Evolutionary conservation across 352 stramenopile species (phyloP).

Genomic region (Pythium aquatile): DNA sequence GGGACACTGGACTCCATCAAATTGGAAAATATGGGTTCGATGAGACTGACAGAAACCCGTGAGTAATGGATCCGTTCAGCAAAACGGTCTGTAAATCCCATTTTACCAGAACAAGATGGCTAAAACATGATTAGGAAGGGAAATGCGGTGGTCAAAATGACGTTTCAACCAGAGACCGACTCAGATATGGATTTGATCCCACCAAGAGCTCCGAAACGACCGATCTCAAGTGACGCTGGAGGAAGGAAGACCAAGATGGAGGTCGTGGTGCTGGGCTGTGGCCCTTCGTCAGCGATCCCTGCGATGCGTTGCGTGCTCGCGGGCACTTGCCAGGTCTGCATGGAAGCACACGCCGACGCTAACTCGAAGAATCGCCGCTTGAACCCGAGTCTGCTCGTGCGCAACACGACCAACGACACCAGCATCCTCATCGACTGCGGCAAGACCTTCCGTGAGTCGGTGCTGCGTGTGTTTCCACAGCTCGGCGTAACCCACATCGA

Average conservation of each 20-base stretch:
- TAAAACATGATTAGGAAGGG: background rate
- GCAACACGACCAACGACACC: constrained; percentile 32
- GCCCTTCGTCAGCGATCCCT: constrained; percentile 80
- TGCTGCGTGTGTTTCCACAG: constrained; percentile 61
- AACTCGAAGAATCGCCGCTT: constrained; percentile 74
- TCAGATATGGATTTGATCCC: background rate
- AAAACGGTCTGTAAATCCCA: background rate
- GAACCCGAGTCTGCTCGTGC: constrained; percentile 80
- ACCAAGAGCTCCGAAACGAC: constrained; percentile 3
- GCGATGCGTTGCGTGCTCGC: constrained; percentile 72
- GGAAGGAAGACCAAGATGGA: constrained; percentile 41
- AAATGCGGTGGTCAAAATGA: background rate
- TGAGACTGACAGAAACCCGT: constrained; percentile 1
- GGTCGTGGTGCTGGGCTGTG: constrained; percentile 77
- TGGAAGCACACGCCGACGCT: constrained; percentile 62
- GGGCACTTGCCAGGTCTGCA: constrained; percentile 57
- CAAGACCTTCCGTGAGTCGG: constrained; percentile 86
- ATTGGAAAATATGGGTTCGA: background rate
- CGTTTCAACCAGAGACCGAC: background rate
- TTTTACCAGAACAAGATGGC: background rate
- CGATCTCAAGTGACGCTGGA: too few species aligned
- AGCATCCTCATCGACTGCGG: constrained; percentile 87
- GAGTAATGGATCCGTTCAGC: constrained; percentile 13
- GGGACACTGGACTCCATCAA: constrained; percentile 6
- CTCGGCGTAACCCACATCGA: constrained; percentile 57